These are phyloP conservation scores for Amylocystis lapponica DNA, from an alignment of 768 basidiomycete species.

Conservation along the genomic window DNA sequence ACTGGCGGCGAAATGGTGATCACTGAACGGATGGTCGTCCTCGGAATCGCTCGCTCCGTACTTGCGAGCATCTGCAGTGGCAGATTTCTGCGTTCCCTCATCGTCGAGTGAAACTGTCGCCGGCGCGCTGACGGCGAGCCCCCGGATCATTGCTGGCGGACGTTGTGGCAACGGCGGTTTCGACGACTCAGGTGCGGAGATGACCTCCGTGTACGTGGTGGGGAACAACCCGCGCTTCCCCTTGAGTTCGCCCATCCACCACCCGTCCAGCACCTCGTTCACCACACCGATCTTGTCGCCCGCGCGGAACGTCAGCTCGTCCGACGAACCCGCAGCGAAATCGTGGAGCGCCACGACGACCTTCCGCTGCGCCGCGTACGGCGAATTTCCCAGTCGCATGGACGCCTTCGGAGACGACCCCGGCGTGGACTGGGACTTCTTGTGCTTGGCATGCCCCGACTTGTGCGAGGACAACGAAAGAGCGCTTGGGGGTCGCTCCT, in stretches of 20 bases:
- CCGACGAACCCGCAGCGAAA: conserved; percentile 59
- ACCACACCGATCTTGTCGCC: conserved; percentile 75
- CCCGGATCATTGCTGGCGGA: conserved; percentile 2
- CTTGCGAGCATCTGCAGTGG: conserved; percentile 3
- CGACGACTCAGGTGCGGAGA: conserved; percentile 23
- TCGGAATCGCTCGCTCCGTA: conserved; percentile 22
- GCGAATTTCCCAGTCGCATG: conserved; percentile 43
- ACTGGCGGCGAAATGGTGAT: conserved; percentile 35
- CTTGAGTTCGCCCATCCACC: conserved; percentile 82
- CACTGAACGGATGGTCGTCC: conserved; percentile 44
- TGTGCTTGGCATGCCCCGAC: conserved; percentile 10
- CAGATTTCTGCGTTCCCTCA: conserved; percentile 2
- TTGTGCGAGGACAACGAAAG: conserved; percentile 5
- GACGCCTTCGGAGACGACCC: conserved; percentile 19
- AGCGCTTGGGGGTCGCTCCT: conserved; percentile 7
- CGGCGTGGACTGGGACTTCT: conserved; percentile 10
- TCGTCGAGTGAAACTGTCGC: conserved; percentile 10
- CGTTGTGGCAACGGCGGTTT: conserved; percentile 20
- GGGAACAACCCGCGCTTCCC: conserved; percentile 82
- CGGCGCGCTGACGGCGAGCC: conserved; percentile 25
- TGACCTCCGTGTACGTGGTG: conserved; percentile 59
- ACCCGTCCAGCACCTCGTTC: conserved; percentile 79
- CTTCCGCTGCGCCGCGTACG: conserved; percentile 25
- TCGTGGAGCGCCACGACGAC: conserved; percentile 68
- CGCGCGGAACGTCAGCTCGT: conserved; percentile 70